Evolutionary conservation across 192 early-diverging fungal species (phyloP), one percentile per base, ranked within the genome.

Genomic region (Backusella luteola): DNA sequence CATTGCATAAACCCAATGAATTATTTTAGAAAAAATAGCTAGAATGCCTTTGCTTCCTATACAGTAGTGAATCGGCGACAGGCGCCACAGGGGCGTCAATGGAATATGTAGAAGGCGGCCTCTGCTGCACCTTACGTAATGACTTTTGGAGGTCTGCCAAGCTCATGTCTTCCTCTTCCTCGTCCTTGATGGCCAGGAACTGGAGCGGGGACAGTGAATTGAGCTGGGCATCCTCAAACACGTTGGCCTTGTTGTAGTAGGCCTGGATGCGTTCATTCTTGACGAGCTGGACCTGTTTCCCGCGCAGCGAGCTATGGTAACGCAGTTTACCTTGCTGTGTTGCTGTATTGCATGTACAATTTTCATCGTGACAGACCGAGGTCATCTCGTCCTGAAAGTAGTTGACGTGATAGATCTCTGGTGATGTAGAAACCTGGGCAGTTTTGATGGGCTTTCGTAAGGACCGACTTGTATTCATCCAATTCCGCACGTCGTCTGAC

Each of bases 401-500:
- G 38, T 70, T 68, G 2, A 79, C 35, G 12, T 46, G 29, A 23
- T 79, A 56, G 4, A 70, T 68, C 4, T 73, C 73, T 2, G 71
- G 71, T 14, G 34, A 56, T 32, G 67, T 9, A 46, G 66, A 38
- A n/a, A 36, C 21, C 15, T 67, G 68, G 39, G 67, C 34, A 41
- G 19, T 6, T 29, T 14, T 68, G 0, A 34, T 49, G 17, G 75
- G 75, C n/a, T 46, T 42, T 56, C 75, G 66, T 12, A 63, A 53
- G 11, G 76, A 70, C 29, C 67, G 56, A 63, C 32, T 32, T 32
- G 32, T 32, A 32, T 79, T 72, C 46, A 79, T 74, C 77, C 77
- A 79, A 23, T 74, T 69, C 15, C 73, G 66, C 17, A 79, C 77
- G 42, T 79, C 77, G 46, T 53, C 53, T 29, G 77, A 79, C 34